Evolutionary conservation across 73 alveolate genomes (phyloP).

Genomic region (Effrenium voratum): DNA sequence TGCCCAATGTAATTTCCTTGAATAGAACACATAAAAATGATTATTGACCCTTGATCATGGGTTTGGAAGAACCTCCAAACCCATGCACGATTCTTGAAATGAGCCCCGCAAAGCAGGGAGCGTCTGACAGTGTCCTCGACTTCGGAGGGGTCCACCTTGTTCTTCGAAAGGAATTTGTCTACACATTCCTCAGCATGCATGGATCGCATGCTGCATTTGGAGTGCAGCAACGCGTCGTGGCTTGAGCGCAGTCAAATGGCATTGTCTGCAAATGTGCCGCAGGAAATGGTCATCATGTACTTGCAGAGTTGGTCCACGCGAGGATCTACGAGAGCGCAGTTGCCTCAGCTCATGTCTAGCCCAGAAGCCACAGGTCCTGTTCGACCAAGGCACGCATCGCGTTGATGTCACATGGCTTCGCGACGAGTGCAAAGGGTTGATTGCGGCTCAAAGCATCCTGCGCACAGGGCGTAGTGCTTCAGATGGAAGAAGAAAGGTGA

Average conservation of each 20-base stretch:
- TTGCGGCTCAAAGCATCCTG: conserved; percentile 49
- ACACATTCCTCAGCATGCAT: conserved; percentile 21
- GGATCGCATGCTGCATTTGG: not conserved
- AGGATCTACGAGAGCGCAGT: conserved; percentile 25
- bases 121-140: conserved; percentile 27
- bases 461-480: too few species aligned
- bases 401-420: conserved; percentile 92
- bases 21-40: too few species aligned
- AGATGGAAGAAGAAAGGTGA: too few species aligned
- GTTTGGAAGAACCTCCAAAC: too few species aligned
- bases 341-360: not conserved
- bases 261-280: conserved; percentile 65
- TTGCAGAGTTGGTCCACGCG: conserved; percentile 69
- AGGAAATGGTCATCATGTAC: conserved; percentile 55
- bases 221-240: not conserved
- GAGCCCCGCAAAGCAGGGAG: not conserved
- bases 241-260: not conserved
- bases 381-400: conserved; percentile 20
- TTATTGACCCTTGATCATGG: too few species aligned
- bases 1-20: too few species aligned
- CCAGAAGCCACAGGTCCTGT: not conserved
- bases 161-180: conserved; percentile 26
- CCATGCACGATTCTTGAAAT: too few species aligned
- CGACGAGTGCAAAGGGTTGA: conserved; percentile 71
- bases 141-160: not conserved